Evolutionary conservation across 768 basidiomycete species (phyloP).

Genomic region (Tephrocybe rancida): DNA sequence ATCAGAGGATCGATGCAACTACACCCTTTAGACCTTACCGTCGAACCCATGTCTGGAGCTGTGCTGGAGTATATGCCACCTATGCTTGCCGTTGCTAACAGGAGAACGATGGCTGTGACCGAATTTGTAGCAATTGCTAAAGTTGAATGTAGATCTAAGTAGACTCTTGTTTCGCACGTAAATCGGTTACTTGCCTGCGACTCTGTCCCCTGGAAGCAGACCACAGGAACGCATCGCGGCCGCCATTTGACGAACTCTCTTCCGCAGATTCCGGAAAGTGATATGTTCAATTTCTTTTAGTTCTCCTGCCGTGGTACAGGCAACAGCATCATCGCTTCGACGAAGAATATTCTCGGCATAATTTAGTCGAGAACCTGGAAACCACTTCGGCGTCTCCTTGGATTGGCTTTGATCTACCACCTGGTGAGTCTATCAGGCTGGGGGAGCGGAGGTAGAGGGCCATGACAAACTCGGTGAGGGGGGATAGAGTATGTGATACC

Average conservation of each 20-base stretch:
- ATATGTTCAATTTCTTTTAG: constrained; percentile 46
- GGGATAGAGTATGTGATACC: constrained; percentile 61
- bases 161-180: neutral
- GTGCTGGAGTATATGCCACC: constrained; percentile 71
- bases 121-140: constrained; percentile 70
- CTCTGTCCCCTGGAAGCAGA: constrained; percentile 57
- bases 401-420: constrained; percentile 44
- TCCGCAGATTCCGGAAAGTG: constrained; percentile 53
- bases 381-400: constrained; percentile 64
- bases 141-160: neutral
- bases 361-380: constrained; percentile 63
- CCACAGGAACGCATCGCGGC: constrained; percentile 58
- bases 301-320: constrained; percentile 59
- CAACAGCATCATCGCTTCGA: constrained; percentile 57
- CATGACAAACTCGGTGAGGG: constrained; percentile 21
- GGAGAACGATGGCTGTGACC: constrained; percentile 54
- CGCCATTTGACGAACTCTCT: constrained; percentile 56
- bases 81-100: constrained; percentile 63
- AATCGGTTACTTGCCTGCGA: constrained; percentile 65
- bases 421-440: constrained; percentile 18
- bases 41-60: constrained; percentile 71
- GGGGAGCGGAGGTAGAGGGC: neutral
- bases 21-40: constrained; percentile 30
- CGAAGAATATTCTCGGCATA: constrained; percentile 71
- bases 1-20: neutral